These are phyloP conservation scores for Pseudocercospora pini-densiflorae DNA, from an alignment of 2,329 filamentous ascomycete species.

Conservation along the genomic window DNA sequence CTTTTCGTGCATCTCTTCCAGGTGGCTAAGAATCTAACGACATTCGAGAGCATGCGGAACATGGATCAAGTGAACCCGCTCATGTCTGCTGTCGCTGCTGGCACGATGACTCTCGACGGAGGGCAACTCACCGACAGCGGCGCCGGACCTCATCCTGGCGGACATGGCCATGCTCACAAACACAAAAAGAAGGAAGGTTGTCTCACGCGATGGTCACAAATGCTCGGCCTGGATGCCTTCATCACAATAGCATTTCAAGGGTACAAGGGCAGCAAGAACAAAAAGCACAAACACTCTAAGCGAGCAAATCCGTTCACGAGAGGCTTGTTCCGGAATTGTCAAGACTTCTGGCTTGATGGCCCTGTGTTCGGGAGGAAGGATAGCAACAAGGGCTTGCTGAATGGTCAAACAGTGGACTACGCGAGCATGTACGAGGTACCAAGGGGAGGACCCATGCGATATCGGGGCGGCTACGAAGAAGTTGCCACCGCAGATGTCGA, in stretches of 20 bases:
- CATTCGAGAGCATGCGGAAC: constrained; percentile 94
- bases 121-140: constrained; percentile 71
- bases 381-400: constrained; percentile 75
- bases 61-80: constrained; percentile 62
- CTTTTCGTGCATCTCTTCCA: constrained; percentile 92
- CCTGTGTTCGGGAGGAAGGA: constrained; percentile 77
- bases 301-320: constrained; percentile 81
- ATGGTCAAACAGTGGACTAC: constrained; percentile 82
- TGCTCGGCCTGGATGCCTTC: constrained; percentile 92
- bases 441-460: constrained; percentile 63
- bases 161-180: constrained; percentile 44
- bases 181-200: constrained; percentile 67
- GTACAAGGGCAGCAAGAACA: constrained; percentile 59
- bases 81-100: constrained; percentile 76
- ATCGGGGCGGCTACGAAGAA: constrained; percentile 63
- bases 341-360: constrained; percentile 94
- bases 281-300: constrained; percentile 35
- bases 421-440: constrained; percentile 88
- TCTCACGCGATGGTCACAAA: constrained; percentile 77
- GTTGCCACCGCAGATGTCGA: constrained; percentile 61
- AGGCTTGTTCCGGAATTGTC: constrained; percentile 86
- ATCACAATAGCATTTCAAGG: constrained; percentile 85
- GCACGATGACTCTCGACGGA: constrained; percentile 66
- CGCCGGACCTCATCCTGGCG: constrained; percentile 64
- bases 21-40: constrained; percentile 89